A percentile compares a stretch with the other conserved stretches of the same genome.
Evolutionary conservation across 345 rosid species (phyloP).

Genomic region (Eucalyptus marginata): DNA sequence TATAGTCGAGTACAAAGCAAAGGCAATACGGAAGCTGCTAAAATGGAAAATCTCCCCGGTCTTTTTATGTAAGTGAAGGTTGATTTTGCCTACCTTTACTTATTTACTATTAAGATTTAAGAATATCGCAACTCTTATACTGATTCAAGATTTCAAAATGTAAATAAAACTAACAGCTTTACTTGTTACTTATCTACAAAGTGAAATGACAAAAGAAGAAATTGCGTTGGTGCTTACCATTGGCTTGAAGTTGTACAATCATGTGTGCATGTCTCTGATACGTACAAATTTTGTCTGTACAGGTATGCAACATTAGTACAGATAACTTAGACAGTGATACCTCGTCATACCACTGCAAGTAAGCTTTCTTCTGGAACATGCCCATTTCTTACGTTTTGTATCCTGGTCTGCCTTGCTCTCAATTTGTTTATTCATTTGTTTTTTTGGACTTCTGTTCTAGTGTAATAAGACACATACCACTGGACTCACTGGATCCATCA

Average conservation of each 20-base stretch:
- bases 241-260: neutral
- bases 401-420: neutral
- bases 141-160: neutral
- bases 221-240: neutral
- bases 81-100: neutral
- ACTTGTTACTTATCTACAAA: neutral
- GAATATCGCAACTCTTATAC: neutral
- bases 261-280: neutral
- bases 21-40: neutral
- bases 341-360: slow-evolving; percentile 82
- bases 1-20: neutral
- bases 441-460: slow-evolving; percentile 21
- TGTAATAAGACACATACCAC: slow-evolving; percentile 39
- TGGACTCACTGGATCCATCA: slow-evolving; percentile 79
- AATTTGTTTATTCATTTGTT: neutral
- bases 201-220: neutral
- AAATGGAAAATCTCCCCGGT: neutral
- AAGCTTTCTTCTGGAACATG: slow-evolving; percentile 5
- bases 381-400: neutral
- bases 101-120: neutral
- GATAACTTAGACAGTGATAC: slow-evolving; percentile 60
- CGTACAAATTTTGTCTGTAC: neutral
- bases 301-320: slow-evolving; percentile 48
- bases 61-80: neutral
- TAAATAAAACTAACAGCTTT: neutral